Percentiles rank a stretch among this genome's conserved stretches.
Evolutionary conservation across 306 rosid genomes (phyloP).

Genomic region (Phaseolus lunatus): DNA sequence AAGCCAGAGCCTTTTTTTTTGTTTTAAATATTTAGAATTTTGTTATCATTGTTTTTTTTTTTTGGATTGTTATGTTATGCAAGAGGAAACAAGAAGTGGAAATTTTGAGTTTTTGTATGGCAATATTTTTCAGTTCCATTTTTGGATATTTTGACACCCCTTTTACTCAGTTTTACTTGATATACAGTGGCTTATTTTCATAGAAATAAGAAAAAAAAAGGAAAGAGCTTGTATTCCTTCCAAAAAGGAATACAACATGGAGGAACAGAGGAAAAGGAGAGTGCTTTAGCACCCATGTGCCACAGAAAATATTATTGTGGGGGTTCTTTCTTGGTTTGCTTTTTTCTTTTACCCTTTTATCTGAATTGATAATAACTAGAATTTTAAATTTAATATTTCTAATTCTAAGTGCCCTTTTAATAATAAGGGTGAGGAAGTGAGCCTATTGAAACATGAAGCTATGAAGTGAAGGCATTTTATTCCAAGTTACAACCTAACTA

Average conservation of each 20-base stretch:
- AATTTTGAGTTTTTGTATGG: not conserved
- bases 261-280: constrained; percentile 8
- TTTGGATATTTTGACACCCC: constrained; percentile 6
- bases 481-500: constrained; percentile 8
- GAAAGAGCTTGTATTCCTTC: constrained; percentile 1
- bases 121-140: not conserved
- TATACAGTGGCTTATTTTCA: not conserved
- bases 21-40: not conserved
- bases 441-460: constrained; percentile 5
- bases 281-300: not conserved
- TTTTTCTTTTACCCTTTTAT: not conserved
- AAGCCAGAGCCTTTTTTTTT: not conserved
- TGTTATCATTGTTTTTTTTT: not conserved
- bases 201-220: not conserved
- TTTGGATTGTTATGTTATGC: not conserved
- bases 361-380: constrained; percentile 28
- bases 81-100: not conserved
- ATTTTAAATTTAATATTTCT: constrained; percentile 15
- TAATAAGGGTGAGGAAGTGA: not conserved
- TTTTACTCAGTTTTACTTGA: not conserved
- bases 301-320: not conserved
- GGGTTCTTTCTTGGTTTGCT: not conserved
- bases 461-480: constrained; percentile 30
- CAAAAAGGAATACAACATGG: not conserved
- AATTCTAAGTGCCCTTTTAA: not conserved